phyloP scores from a whole-genome alignment of 75 land plant species.

The Cryptomeria japonica region DNA sequence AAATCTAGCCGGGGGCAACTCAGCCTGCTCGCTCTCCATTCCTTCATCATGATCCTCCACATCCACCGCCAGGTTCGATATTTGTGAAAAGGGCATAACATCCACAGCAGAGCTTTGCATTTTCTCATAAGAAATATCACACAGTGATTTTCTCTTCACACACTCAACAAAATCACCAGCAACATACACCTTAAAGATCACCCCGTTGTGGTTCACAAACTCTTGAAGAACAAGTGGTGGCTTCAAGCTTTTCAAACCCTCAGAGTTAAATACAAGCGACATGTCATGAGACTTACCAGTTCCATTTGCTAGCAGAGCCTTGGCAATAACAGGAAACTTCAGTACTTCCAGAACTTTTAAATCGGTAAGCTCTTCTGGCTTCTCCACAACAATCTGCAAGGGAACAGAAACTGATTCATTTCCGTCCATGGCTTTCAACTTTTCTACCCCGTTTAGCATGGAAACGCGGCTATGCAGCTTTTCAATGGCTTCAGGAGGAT shows the following conservation, averaged over 20 bases:
- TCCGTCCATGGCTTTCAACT: slow-evolving; percentile 18
- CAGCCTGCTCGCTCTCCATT: slow-evolving; percentile 25
- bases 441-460: slow-evolving; percentile 49
- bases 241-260: slow-evolving; percentile 31
- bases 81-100: slow-evolving; percentile 49
- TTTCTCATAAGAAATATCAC: slow-evolving; percentile 45
- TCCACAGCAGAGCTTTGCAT: slow-evolving; percentile 24
- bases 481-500: slow-evolving; percentile 46
- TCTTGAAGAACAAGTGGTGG: slow-evolving; percentile 57
- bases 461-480: slow-evolving; percentile 48
- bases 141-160: slow-evolving; percentile 47
- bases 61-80: slow-evolving; percentile 41
- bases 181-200: slow-evolving; percentile 63
- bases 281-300: slow-evolving; percentile 49
- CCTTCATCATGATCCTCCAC: slow-evolving; percentile 16
- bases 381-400: slow-evolving; percentile 40
- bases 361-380: slow-evolving; percentile 11
- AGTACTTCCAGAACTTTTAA: slow-evolving; percentile 14
- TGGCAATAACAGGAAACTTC: slow-evolving; percentile 58
- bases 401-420: slow-evolving; percentile 39
- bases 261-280: slow-evolving; percentile 43
- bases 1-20: slow-evolving; percentile 45
- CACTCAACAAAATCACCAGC: slow-evolving; percentile 52
- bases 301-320: slow-evolving; percentile 58
- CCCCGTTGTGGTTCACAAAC: slow-evolving; percentile 60